phyloP scores from a whole-genome alignment of 495 filamentous ascomycete species.

The Penicillium subrubescens region DNA sequence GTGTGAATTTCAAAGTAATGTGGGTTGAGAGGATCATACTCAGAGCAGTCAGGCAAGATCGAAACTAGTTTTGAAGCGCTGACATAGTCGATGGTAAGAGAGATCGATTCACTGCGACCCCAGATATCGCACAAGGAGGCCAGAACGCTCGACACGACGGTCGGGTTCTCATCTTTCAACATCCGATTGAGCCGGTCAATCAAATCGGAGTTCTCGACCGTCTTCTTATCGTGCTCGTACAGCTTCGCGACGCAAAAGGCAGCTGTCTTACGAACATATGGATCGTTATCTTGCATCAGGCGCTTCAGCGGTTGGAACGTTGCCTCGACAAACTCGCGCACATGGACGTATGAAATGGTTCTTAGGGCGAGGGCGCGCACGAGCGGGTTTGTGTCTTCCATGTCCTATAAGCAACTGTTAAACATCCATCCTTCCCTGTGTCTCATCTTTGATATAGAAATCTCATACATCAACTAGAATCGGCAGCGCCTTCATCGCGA shows the following conservation, averaged over 20 bases:
- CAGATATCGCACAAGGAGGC: conserved; percentile 96
- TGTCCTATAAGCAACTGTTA: conserved; percentile 62
- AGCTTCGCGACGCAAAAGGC: conserved; percentile 96
- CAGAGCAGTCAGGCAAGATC: conserved; percentile 94
- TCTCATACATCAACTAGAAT: conserved; percentile 74
- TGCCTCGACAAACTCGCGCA: conserved; percentile 92
- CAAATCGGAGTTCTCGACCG: conserved; percentile 87
- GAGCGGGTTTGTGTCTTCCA: conserved; percentile 90
- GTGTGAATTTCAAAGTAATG: neutral
- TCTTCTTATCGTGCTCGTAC: conserved; percentile 90
- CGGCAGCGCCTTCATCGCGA: conserved; percentile 90
- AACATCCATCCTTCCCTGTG: neutral
- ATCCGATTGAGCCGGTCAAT: conserved; percentile 91
- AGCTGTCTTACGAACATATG: conserved; percentile 97
- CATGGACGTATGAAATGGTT: conserved; percentile 97
- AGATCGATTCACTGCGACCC: conserved; percentile 96
- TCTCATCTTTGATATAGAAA: neutral
- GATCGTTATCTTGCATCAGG: conserved; percentile 84
- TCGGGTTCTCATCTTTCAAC: conserved; percentile 93
- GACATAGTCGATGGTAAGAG: conserved; percentile 94
- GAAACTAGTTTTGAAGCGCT: conserved; percentile 98
- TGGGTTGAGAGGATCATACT: conserved; percentile 59
- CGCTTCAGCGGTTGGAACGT: conserved; percentile 82
- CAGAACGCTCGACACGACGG: conserved; percentile 91
- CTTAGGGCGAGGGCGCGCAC: conserved; percentile 90